These are phyloP conservation scores for Cercophora sp. DNA, from an alignment of 495 filamentous ascomycete species.

Conservation along the genomic window DNA sequence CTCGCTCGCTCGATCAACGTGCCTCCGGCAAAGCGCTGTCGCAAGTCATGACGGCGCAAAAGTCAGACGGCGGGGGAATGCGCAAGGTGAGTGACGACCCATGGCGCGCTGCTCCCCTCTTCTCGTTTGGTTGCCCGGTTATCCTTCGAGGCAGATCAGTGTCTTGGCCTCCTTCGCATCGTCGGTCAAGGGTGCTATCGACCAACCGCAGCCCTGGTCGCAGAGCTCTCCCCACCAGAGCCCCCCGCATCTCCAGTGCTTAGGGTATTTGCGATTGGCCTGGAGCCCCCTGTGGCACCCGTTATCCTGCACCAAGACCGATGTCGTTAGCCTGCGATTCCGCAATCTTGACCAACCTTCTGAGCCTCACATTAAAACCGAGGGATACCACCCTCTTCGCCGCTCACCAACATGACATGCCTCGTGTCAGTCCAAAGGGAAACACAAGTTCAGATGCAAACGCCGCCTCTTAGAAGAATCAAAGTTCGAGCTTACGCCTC, in stretches of 20 bases:
- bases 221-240: slow-evolving; percentile 5
- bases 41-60: not conserved
- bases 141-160: not conserved
- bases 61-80: not conserved
- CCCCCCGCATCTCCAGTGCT: not conserved
- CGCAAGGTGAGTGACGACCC: not conserved
- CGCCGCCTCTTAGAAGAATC: too few relatives aligned
- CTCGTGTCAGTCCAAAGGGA: too few relatives aligned
- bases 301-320: not conserved
- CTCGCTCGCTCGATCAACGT: slow-evolving; percentile 13
- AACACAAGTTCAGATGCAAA: too few relatives aligned
- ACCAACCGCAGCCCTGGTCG: slow-evolving; percentile 1
- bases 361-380: not conserved
- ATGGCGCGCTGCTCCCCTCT: not conserved
- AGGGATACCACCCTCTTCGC: not conserved
- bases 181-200: not conserved
- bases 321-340: not conserved
- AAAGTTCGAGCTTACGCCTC: too few relatives aligned
- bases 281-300: not conserved
- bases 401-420: not conserved
- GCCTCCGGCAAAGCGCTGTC: slow-evolving; percentile 1
- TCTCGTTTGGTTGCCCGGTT: slow-evolving; percentile 5
- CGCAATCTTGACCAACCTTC: not conserved
- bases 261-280: not conserved
- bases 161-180: not conserved